Conservation (phyloP, 495 filamentous ascomycete species). For the Penicillium paradoxum region DNA sequence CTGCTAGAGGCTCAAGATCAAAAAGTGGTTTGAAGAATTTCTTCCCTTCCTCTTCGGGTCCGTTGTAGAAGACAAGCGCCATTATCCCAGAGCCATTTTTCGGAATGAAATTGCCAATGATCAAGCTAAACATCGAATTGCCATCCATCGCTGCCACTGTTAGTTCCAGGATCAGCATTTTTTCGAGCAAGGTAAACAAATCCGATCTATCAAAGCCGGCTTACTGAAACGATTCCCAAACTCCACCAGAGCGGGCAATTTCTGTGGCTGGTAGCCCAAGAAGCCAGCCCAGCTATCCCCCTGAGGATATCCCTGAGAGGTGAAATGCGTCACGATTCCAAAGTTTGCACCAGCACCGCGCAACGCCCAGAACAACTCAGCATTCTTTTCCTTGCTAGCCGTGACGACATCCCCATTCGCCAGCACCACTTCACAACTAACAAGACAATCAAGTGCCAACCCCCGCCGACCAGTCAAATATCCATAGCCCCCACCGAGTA, state of each 20-base stretch:
- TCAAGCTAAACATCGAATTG: constrained; percentile 2
- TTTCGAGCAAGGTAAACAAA: too few species aligned
- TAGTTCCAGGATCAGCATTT: background rate
- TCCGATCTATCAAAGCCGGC: too few species aligned
- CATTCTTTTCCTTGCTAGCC: constrained; percentile 26
- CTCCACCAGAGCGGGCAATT: constrained; percentile 31
- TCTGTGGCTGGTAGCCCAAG: background rate
- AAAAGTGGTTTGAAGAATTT: constrained; percentile 1
- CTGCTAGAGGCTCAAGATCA: background rate
- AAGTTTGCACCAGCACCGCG: constrained; percentile 38
- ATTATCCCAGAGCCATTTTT: background rate
- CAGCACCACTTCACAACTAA: constrained; percentile 39
- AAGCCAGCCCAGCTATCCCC: constrained; percentile 1
- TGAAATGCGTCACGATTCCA: constrained; percentile 38
- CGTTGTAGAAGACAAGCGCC: constrained; percentile 2
- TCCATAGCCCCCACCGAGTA: constrained; percentile 51
- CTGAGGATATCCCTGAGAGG: constrained; percentile 25
- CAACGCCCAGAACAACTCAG: constrained; percentile 42
- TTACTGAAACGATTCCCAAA: constrained; percentile 38
- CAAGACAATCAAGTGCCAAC: constrained; percentile 44
- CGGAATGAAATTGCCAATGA: constrained; percentile 3
- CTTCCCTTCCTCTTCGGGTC: constrained; percentile 1
- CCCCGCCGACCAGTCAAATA: constrained; percentile 42
- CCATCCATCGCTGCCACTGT: background rate
- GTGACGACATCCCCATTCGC: constrained; percentile 37